Evolutionary conservation across 2,329 filamentous ascomycete genomes (phyloP).

Genomic region (Madurella fahalii): DNA sequence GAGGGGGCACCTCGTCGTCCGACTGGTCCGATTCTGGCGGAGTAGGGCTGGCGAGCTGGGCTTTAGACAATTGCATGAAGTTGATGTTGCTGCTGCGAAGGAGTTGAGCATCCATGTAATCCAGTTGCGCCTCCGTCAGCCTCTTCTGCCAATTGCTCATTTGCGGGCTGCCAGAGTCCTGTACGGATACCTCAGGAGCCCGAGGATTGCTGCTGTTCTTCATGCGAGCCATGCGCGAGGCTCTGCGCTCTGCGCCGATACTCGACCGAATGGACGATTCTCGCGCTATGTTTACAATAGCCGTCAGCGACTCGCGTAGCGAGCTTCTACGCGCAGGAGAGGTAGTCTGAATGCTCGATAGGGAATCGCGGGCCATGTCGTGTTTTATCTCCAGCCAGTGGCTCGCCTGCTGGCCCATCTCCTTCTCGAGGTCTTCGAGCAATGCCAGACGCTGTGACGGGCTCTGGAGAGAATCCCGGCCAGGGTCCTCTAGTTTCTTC

Average conservation of each 20-base stretch:
- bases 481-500: constrained; percentile 43
- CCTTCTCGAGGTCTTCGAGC: constrained; percentile 56
- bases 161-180: constrained; percentile 31
- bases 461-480: constrained; percentile 34
- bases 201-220: constrained; percentile 29
- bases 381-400: constrained; percentile 57
- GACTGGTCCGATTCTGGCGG: constrained; percentile 51
- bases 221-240: constrained; percentile 37
- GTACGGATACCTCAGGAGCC: constrained; percentile 28
- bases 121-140: constrained; percentile 43
- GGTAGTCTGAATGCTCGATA: constrained; percentile 41
- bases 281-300: constrained; percentile 16
- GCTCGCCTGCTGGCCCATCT: constrained; percentile 57
- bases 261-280: constrained; percentile 30
- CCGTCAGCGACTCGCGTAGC: constrained; percentile 29
- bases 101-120: constrained; percentile 40
- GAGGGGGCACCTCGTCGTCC: constrained; percentile 28
- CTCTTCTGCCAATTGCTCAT: constrained; percentile 43
- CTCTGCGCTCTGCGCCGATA: constrained; percentile 36
- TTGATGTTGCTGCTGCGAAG: constrained; percentile 38
- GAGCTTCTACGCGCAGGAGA: constrained; percentile 31
- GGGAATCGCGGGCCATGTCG: constrained; percentile 48
- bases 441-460: constrained; percentile 44
- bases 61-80: constrained; percentile 34
- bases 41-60: constrained; percentile 48